Base-by-base conservation (phyloP, 495 filamentous ascomycete genomes). In the Pseudevernia furfuracea region DNA sequence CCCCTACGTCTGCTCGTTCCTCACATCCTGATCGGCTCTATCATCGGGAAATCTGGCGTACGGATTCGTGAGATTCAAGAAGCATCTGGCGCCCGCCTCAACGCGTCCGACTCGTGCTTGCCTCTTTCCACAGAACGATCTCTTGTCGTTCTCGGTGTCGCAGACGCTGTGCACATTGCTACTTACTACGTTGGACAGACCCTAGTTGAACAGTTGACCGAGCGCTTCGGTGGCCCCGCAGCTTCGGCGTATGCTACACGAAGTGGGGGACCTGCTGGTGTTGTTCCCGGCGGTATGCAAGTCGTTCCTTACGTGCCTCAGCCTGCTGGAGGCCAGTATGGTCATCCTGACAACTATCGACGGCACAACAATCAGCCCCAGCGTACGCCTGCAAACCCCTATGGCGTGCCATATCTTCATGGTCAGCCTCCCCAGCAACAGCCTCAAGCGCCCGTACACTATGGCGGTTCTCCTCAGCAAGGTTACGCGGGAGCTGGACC, bases 21-120 rank as follows among this genome's bases (percentile, higher is more conserved):
- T 28, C 94, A 97, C 73, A 92, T 97, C 67, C 84, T 98, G 62
- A 97, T 98, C 70, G 94, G 94, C 46, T 96, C 95, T 21, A 97
- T 98, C 78, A 98, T 98, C 76, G 94, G 94, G 72, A 97, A 97
- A 78, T 89, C 86, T 64, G 94, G 94, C 66, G 87, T 90, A 61
- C 86, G 94, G 60, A 98, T 98, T 75, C 92, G 94, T 59, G 94
- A 98, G 79, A 98, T 98, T 67, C 94, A 98, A 76, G 94, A 97
- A 71, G 92, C 91, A 7, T 98, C 94, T 6, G 94, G 95, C 57
- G 92, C 94, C 55, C 89, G 95, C 62, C 87, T 98, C 30, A 98
- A 97, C 74, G 94, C 95, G 41, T 98, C 94, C 3, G 94, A 97
- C 70, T 86, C 90, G 4, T 96, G 92, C 72, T 84, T 97, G 48